Evolutionary conservation across 306 rosid species (phyloP).

Genomic region (Medicago ruthenica): DNA sequence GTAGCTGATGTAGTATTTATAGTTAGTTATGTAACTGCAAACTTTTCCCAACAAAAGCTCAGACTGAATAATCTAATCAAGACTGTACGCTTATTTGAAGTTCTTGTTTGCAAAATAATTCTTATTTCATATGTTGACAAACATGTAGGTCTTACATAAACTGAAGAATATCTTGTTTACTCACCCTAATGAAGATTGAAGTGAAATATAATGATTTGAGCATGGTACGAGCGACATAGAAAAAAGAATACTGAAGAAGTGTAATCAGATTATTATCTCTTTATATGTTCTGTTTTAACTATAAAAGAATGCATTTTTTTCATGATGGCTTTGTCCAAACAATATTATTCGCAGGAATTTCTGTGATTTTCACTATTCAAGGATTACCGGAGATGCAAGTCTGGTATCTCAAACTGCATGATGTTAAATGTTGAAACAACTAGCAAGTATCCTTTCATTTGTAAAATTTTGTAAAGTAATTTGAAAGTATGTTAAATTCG

Average conservation of each 20-base stretch:
- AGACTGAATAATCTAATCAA: constrained; percentile 32
- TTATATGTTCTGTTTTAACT: too few relatives aligned
- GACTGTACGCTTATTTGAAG: constrained; percentile 21
- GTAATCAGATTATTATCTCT: too few relatives aligned
- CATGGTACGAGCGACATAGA: too few relatives aligned
- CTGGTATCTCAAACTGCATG: not conserved
- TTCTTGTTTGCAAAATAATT: constrained; percentile 32
- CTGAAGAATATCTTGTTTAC: not conserved
- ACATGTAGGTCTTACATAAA: not conserved
- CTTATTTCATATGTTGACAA: not conserved
- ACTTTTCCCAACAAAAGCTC: constrained; percentile 35
- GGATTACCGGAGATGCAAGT: not conserved
- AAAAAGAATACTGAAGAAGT: too few relatives aligned
- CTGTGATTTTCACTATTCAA: not conserved
- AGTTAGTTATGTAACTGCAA: constrained; percentile 31
- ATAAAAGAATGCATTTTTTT: too few relatives aligned
- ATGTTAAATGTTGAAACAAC: not conserved
- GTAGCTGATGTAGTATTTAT: constrained; percentile 19
- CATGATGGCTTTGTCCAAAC: not conserved
- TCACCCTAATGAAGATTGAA: not conserved
- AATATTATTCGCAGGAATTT: not conserved
- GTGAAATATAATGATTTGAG: not conserved
- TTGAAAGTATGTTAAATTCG: too few relatives aligned
- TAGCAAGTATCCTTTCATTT: not conserved
- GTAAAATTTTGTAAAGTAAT: too few relatives aligned